Conservation (phyloP, 305 asterid species). For the Caryopteris hybrid region DNA sequence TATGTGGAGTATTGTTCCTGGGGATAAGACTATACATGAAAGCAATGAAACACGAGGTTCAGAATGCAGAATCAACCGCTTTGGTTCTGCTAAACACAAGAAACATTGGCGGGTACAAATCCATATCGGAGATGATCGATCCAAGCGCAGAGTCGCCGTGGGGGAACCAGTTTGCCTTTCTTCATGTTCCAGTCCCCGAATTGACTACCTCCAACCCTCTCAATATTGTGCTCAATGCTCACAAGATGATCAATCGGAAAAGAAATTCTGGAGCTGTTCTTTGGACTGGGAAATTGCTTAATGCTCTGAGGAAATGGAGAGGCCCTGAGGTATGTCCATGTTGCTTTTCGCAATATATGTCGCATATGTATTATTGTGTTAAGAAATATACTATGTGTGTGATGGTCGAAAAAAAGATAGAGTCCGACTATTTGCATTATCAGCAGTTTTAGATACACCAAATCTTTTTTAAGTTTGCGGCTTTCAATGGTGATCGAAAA, state of each 20-base stretch:
- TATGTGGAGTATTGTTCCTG: slow-evolving; percentile 57
- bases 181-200: slow-evolving; percentile 63
- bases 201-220: slow-evolving; percentile 38
- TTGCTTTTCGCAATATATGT: not conserved
- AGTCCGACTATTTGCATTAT: too few species aligned
- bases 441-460: too few species aligned
- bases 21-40: slow-evolving; percentile 72
- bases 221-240: slow-evolving; percentile 37
- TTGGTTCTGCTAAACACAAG: slow-evolving; percentile 73
- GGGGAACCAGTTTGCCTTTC: slow-evolving; percentile 83
- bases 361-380: not conserved
- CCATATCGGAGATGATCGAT: slow-evolving; percentile 61
- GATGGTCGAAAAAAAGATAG: too few species aligned
- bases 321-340: slow-evolving; percentile 59
- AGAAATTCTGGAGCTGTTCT: slow-evolving; percentile 53
- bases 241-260: slow-evolving; percentile 36
- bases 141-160: slow-evolving; percentile 56
- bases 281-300: slow-evolving; percentile 60
- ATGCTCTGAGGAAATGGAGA: slow-evolving; percentile 39
- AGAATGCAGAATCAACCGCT: slow-evolving; percentile 47
- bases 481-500: too few species aligned
- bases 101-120: slow-evolving; percentile 55
- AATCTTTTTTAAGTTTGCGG: too few species aligned
- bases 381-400: too few species aligned
- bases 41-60: slow-evolving; percentile 24